Evolutionary conservation across 2,329 filamentous ascomycete genomes (phyloP).

Genomic region (Botrytis medusae): DNA sequence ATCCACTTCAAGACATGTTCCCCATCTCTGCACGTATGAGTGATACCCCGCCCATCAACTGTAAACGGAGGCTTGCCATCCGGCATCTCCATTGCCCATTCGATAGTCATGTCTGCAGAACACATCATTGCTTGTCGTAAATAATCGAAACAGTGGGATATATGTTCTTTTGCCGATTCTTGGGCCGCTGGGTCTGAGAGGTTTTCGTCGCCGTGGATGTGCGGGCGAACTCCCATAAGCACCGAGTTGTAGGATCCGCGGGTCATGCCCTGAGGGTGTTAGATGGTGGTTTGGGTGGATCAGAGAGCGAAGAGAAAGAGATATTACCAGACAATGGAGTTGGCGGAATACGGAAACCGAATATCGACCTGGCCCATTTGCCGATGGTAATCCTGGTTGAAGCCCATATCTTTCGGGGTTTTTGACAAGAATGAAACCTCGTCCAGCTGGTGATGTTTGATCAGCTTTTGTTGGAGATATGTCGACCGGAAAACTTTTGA

Average conservation of each 20-base stretch:
- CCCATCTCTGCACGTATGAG: slow-evolving; percentile 19
- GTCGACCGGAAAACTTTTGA: neutral
- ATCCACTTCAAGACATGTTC: slow-evolving; percentile 2
- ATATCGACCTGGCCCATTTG: neutral
- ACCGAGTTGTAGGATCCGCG: slow-evolving; percentile 13
- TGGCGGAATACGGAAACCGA: slow-evolving; percentile 20
- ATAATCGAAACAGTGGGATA: slow-evolving; percentile 22
- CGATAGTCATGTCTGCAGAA: slow-evolving; percentile 20
- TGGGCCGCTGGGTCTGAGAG: neutral
- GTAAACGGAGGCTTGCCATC: neutral
- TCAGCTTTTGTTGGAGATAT: neutral
- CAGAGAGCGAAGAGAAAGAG: neutral
- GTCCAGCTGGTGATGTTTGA: neutral
- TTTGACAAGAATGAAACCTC: slow-evolving; percentile 14
- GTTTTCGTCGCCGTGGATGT: slow-evolving; percentile 5
- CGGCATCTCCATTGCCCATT: slow-evolving; percentile 10
- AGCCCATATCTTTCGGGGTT: neutral
- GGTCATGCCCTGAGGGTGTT: slow-evolving; percentile 15
- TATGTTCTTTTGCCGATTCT: neutral
- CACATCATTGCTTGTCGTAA: slow-evolving; percentile 22
- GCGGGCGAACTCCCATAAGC: neutral
- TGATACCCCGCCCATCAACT: slow-evolving; percentile 21
- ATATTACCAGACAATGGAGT: slow-evolving; percentile 16
- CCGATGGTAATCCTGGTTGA: neutral
- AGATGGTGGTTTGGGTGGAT: neutral